Conservation (phyloP, 1,139 yeast species). For the Sugiyamaella grinbergsii region DNA sequence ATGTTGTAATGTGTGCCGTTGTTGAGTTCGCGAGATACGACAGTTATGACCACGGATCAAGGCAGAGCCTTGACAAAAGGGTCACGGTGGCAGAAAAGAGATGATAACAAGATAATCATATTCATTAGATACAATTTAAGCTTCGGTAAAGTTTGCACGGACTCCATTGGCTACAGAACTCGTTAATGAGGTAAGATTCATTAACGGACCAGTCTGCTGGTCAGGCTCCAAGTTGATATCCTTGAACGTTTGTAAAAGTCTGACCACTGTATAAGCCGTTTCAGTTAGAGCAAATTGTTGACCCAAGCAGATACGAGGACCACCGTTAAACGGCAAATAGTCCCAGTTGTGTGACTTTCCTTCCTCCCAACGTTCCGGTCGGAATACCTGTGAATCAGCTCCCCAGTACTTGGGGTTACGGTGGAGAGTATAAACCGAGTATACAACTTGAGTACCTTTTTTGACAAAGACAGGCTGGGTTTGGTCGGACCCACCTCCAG, state of each 20-base stretch:
- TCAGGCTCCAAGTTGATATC: conserved; percentile 21
- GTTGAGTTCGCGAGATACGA: no score
- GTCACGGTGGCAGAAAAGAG: no score
- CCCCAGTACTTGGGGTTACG: conserved; percentile 38
- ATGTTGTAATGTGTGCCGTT: no score
- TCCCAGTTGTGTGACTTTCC: conserved; percentile 37
- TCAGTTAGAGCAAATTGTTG: conserved; percentile 63
- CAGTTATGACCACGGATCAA: no score
- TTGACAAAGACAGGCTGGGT: conserved; percentile 39
- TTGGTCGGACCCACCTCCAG: conserved; percentile 37
- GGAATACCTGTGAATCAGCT: conserved; percentile 46
- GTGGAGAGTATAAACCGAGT: conserved; percentile 39
- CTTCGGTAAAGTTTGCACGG: conserved; percentile 17
- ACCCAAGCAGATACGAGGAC: conserved; percentile 61
- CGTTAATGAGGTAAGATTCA: conserved; percentile 22
- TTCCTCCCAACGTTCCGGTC: conserved; percentile 55
- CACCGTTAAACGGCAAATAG: conserved; percentile 53
- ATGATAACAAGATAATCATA: no score
- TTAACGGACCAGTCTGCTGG: conserved; percentile 4
- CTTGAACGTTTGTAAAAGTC: conserved; percentile 47
- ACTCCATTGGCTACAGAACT: conserved; percentile 24
- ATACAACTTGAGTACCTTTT: conserved; percentile 43
- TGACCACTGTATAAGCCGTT: conserved; percentile 51
- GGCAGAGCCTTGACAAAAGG: no score
- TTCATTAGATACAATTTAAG: no score